Base-by-base conservation (phyloP, 106 monocot species). In the Xerophyta viscosa region DNA sequence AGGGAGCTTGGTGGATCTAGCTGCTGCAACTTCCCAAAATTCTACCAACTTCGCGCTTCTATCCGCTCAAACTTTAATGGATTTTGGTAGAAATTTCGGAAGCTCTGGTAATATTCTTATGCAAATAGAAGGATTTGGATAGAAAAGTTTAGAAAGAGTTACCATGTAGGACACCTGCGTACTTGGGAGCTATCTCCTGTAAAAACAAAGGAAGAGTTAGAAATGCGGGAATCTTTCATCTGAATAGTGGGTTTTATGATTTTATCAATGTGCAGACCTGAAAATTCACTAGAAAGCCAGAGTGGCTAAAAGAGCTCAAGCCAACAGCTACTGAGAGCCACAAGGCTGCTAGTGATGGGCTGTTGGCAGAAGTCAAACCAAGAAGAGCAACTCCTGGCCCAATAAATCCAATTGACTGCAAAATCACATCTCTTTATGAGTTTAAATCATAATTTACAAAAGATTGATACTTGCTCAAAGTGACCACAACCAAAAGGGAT, bases 301-400 rank as follows among this genome's bases (percentile, higher is more conserved):
- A 84, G 41, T 94, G 87, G 58, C 93, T 83, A 54, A 94, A 94
- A 37, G 93, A 87, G 48, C 68, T 88, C 44, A 88, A 78, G 41
- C 93, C 87, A 50, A 88, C 83, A n/a, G 93, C 93, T 58, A 56
- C 64, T 3, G 93, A 81, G 27, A 88, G 83, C 87, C 83, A 88
- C 24, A 80, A 68, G 26, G 93, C 83, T 41, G 87, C 93, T 5
- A 54, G 25, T 10, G 64, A 53, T 43, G 93, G 93, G 42, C 25
- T 75, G 29, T 48, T 83, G 0, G 87, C 80, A 33, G 66, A 54
- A 57, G 77, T 84, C 31, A 88, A 60, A 9, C 93, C 80, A 52
- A 88, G 66, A 62, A 94, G 80, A 44, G 84, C 69, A 54, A 94
- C 20, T 9, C 80, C 87, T 46, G 93, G 93, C 18, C 93, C 87